These are phyloP conservation scores for Phlebiopsis flavidoalba DNA, from an alignment of 768 basidiomycete species.

Conservation along the genomic window DNA sequence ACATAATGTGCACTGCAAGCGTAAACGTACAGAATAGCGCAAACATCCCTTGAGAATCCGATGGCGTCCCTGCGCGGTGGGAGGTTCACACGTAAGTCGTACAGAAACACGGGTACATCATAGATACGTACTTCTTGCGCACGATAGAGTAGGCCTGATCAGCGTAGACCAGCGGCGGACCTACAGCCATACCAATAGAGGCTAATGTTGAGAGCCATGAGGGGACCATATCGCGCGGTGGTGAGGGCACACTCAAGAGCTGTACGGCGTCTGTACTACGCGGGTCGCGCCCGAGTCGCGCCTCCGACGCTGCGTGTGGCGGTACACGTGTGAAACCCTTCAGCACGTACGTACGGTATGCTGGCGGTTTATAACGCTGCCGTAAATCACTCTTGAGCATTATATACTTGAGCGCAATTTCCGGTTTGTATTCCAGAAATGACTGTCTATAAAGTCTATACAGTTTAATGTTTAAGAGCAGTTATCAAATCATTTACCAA, in stretches of 20 bases:
- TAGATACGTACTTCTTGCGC: conserved; percentile 54
- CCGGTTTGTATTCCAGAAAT: neutral
- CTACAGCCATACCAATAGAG: conserved; percentile 80
- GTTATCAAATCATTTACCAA: neutral
- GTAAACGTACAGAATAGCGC: conserved; percentile 65
- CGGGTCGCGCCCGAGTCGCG: no score
- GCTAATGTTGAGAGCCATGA: conserved; percentile 67
- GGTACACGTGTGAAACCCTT: no score
- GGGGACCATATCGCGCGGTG: conserved; percentile 28
- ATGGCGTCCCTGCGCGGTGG: conserved; percentile 59
- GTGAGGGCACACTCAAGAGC: neutral
- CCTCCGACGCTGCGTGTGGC: no score
- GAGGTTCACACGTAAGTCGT: conserved; percentile 1
- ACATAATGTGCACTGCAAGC: neutral
- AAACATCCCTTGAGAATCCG: conserved; percentile 83
- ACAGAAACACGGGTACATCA: neutral
- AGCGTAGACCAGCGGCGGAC: conserved; percentile 79
- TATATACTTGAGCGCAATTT: no score
- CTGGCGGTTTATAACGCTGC: no score
- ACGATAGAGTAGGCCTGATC: conserved; percentile 83
- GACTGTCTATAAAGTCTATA: neutral
- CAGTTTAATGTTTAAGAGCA: neutral
- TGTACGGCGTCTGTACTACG: neutral
- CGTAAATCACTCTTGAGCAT: no score
- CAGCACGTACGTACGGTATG: no score